Evolutionary conservation across 257 asterid species (phyloP).

Genomic region (Nicotiana benthamiana): DNA sequence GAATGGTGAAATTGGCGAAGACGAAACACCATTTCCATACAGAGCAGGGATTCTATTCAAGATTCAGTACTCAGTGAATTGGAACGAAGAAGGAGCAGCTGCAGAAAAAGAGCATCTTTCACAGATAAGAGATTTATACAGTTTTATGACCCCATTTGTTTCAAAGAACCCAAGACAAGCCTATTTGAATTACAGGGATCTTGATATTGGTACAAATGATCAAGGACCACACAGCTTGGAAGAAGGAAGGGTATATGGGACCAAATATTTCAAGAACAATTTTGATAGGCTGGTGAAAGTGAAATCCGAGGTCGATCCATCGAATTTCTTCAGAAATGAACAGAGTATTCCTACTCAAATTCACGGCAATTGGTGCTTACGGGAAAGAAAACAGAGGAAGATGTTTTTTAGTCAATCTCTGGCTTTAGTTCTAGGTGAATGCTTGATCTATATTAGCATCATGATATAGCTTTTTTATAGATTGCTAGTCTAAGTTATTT

Average conservation of each 20-base stretch:
- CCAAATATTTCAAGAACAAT: constrained; percentile 23
- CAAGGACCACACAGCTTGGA: constrained; percentile 10
- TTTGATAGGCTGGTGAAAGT: constrained; percentile 25
- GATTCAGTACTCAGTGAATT: constrained; percentile 33
- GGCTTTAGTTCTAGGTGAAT: not conserved
- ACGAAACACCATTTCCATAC: constrained; percentile 36
- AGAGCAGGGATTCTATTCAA: constrained; percentile 31
- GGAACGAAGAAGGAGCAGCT: constrained; percentile 21
- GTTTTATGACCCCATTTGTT: constrained; percentile 29
- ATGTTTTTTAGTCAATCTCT: constrained; percentile 8
- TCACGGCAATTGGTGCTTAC: not conserved
- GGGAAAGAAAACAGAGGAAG: constrained; percentile 10
- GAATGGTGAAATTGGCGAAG: constrained; percentile 17
- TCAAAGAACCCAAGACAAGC: constrained; percentile 36
- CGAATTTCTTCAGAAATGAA: constrained; percentile 29
- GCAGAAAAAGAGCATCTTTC: not conserved
- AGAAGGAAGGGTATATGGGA: constrained; percentile 19
- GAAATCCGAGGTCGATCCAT: constrained; percentile 17
- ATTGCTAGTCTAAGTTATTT: no score
- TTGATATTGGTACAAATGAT: constrained; percentile 24
- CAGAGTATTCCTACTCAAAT: constrained; percentile 28
- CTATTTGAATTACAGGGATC: constrained; percentile 36
- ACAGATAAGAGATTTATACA: constrained; percentile 16
- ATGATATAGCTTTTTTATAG: not conserved
- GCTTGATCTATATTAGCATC: not conserved